These are phyloP conservation scores for Friedmanniomyces endolithicus DNA, from an alignment of 495 filamentous ascomycete genomes.

Conservation along the genomic window DNA sequence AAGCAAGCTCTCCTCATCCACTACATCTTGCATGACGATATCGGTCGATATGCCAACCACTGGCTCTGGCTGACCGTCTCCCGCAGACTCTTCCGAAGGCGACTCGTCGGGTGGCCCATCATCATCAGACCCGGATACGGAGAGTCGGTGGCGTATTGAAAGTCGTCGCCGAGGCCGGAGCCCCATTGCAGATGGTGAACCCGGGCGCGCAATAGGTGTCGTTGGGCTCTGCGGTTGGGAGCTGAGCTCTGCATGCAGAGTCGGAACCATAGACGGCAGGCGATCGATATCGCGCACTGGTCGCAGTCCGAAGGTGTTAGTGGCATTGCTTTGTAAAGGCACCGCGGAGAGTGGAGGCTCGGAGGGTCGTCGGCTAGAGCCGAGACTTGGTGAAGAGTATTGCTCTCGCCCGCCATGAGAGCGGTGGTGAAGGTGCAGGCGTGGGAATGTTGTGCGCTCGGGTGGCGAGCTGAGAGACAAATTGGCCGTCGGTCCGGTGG, in stretches of 20 bases:
- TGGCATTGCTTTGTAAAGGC: slow-evolving; percentile 37
- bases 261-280: slow-evolving; percentile 70
- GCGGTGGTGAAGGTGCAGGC: slow-evolving; percentile 48
- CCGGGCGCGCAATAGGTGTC: slow-evolving; percentile 46
- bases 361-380: slow-evolving; percentile 19
- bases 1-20: slow-evolving; percentile 49
- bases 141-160: slow-evolving; percentile 76
- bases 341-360: slow-evolving; percentile 58
- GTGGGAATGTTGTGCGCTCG: slow-evolving; percentile 56
- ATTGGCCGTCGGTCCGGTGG: slow-evolving; percentile 37
- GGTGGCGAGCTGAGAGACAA: slow-evolving; percentile 62
- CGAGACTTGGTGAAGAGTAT: slow-evolving; percentile 8
- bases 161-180: slow-evolving; percentile 46
- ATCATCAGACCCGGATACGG: slow-evolving; percentile 74
- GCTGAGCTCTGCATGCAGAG: slow-evolving; percentile 53
- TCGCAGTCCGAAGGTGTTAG: slow-evolving; percentile 54
- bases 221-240: slow-evolving; percentile 92
- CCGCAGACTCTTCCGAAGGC: slow-evolving; percentile 52
- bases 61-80: slow-evolving; percentile 48
- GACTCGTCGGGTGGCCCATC: slow-evolving; percentile 74
- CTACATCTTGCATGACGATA: slow-evolving; percentile 70
- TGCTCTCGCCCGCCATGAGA: slow-evolving; percentile 45
- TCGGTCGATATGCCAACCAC: slow-evolving; percentile 61
- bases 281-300: slow-evolving; percentile 79
- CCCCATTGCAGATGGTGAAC: slow-evolving; percentile 21